phyloP scores from a whole-genome alignment of 2,329 filamentous ascomycete genomes.

The Fusarium coffeatum region DNA sequence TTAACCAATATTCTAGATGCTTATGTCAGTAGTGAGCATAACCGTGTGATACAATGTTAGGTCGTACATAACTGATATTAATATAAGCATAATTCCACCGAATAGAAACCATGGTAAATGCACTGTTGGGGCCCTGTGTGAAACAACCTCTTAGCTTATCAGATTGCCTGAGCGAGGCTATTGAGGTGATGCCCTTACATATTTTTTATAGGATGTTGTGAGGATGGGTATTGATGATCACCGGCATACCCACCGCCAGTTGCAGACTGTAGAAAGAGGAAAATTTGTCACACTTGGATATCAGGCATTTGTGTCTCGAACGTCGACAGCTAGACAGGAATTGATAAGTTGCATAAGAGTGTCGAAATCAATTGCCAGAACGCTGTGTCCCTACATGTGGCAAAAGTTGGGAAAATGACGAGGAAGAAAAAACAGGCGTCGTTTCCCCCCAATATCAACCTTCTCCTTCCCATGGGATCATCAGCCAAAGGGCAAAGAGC shows the following conservation, averaged over 20 bases:
- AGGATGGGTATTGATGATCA: not conserved
- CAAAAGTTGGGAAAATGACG: not conserved
- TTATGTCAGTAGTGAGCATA: not conserved
- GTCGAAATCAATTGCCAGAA: not conserved
- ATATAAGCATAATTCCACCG: conserved; percentile 11
- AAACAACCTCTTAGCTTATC: not conserved
- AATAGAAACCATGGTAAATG: conserved; percentile 22
- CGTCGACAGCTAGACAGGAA: not conserved
- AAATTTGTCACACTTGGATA: not conserved
- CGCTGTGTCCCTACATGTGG: not conserved
- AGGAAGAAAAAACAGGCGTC: not conserved
- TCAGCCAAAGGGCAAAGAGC: not conserved
- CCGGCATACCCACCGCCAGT: not conserved
- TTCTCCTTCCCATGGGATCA: not conserved
- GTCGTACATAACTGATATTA: conserved; percentile 4
- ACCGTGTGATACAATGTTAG: rapidly evolving
- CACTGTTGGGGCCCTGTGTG: conserved; percentile 6
- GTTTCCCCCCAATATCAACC: not conserved
- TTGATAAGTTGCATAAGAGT: not conserved
- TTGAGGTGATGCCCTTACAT: not conserved
- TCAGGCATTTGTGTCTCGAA: not conserved
- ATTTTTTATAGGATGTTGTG: not conserved
- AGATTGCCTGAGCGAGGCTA: no score
- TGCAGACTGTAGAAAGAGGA: not conserved
- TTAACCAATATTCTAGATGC: not conserved